A percentile compares a stretch with the other conserved stretches of the same genome.
phyloP scores from a whole-genome alignment of 129 eudicot species.

The Tagetes patula region DNA sequence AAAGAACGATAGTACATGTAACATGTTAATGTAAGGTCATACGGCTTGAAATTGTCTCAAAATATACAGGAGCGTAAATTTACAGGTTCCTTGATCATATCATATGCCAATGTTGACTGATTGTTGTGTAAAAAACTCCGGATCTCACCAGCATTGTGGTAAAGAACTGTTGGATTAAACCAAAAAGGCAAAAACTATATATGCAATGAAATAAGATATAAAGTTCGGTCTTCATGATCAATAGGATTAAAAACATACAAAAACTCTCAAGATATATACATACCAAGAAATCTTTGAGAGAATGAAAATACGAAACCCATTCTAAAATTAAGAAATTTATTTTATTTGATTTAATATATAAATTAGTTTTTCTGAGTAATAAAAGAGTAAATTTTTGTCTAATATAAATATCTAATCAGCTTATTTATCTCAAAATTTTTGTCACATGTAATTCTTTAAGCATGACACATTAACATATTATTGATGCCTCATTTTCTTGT shows the following conservation, averaged over 20 bases:
- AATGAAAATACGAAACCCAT: neutral
- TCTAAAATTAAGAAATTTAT: too few relatives aligned
- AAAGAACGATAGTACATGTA: neutral
- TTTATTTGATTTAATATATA: too few relatives aligned
- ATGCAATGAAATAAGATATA: neutral
- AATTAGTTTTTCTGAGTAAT: too few relatives aligned
- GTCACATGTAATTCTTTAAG: too few relatives aligned
- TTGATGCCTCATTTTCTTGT: too few relatives aligned
- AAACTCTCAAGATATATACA: neutral
- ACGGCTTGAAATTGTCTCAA: neutral
- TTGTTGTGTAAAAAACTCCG: neutral
- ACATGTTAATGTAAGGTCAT: neutral
- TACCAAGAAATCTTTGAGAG: neutral
- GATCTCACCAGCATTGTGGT: neutral
- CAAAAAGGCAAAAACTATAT: too few relatives aligned
- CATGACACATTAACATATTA: too few relatives aligned
- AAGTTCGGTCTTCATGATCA: neutral
- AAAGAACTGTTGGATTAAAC: neutral
- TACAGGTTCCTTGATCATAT: neutral
- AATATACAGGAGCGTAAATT: neutral
- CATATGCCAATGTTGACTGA: neutral
- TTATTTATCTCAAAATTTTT: too few relatives aligned
- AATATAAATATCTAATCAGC: too few relatives aligned
- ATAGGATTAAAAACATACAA: neutral
- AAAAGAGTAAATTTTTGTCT: too few relatives aligned